Evolutionary conservation across 371 early-diverging fungal genomes (phyloP), one percentile per base, ranked within the genome.

Genomic region (Saksenaea oblongispora): DNA sequence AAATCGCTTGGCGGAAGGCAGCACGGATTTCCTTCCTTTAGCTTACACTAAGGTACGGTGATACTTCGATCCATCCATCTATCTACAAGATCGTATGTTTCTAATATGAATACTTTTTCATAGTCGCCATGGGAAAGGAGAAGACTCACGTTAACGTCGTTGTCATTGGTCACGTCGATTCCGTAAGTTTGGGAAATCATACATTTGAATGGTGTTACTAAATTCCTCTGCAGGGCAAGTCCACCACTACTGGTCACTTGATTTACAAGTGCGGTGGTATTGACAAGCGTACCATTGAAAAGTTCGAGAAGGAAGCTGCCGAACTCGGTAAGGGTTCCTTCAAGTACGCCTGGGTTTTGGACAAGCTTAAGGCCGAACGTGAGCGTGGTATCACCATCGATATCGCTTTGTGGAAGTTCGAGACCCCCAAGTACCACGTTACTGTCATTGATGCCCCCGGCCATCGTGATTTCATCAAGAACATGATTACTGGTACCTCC

Each of bases 161-260:
- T 83, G 97, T 99, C 87, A 97, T 98, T 80, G 99, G 99, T 70
- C 99, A 99, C 93, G 99, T 99, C 90, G 99, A 97, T 88, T 95
- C 96, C 73, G 95, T 95, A 84, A 96, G 95, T 89, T 92, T 17
- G 34, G 26, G 28, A 5, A 2, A 13, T 58, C 22, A 22, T n/a
- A 34, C 10, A 56, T 18, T 10, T 22, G 24, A 17, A 47, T 47
- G 51, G 11, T 0, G 1, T 44, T 17, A 5, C 27, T 18, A 34
- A 54, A 8, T 10, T 44, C 18, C 44, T 35, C 11, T 66, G n/a
- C 55, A 72, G 67, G 70, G 74, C 61, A 76, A 76, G 64, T 76
- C 75, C 65, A 74, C 74, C 65, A 76, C 76, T 58, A 80, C 80
- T 64, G 80, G 99, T 83, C 98, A 97, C 87, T 92, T 99, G 84